Evolutionary conservation across 441 rosid species (phyloP).

Genomic region (Raphanus hybrid): DNA sequence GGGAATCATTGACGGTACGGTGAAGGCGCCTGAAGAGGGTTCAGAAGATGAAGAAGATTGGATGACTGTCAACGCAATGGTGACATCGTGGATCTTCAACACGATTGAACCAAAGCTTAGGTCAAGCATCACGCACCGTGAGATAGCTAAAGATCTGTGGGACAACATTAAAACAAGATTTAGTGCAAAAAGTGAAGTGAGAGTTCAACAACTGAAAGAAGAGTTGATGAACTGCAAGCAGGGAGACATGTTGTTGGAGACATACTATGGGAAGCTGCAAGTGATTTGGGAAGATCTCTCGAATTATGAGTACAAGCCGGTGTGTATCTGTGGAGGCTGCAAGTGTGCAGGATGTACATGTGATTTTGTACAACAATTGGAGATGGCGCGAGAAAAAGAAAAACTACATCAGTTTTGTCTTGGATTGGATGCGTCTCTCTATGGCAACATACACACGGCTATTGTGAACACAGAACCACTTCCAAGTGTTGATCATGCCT

Average conservation of each 20-base stretch:
- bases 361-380: no score
- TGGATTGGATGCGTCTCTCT: neutral
- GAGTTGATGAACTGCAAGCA: neutral
- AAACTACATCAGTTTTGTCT: neutral
- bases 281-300: neutral
- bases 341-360: no score
- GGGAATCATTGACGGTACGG: neutral
- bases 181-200: neutral
- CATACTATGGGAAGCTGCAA: neutral
- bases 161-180: neutral
- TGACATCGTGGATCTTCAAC: neutral
- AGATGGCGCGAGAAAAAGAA: no score
- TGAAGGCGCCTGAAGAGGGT: neutral
- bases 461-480: neutral
- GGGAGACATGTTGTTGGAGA: neutral
- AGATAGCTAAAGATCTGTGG: neutral
- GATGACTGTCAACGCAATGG: neutral
- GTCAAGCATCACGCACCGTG: neutral
- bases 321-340: no score
- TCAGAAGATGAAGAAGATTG: neutral
- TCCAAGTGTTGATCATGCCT: neutral
- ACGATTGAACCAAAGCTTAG: neutral
- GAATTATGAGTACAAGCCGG: neutral
- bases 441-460: neutral
- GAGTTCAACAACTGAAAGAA: neutral